Evolutionary conservation across 345 rosid genomes (phyloP).

Genomic region (Firmiana major): DNA sequence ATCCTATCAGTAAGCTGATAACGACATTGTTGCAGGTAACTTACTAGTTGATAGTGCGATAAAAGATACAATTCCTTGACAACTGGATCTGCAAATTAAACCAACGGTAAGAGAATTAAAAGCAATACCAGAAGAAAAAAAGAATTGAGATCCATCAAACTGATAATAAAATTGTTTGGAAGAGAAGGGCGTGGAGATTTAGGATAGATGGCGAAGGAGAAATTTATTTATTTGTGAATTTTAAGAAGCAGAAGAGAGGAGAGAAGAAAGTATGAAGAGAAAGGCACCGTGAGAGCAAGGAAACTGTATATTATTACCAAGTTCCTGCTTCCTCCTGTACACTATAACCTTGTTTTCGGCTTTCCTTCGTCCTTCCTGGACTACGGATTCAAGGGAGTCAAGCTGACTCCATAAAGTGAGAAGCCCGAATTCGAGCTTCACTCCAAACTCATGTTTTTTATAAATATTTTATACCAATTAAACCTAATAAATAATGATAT

Average conservation of each 20-base stretch:
- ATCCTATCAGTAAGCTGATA: slow-evolving; percentile 33
- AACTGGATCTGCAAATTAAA: slow-evolving; percentile 21
- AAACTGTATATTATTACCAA: no score
- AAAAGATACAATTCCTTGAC: slow-evolving; percentile 21
- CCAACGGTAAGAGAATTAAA: slow-evolving; percentile 5
- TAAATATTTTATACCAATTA: no score
- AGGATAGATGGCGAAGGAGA: neutral
- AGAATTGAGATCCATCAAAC: neutral
- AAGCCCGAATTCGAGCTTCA: no score
- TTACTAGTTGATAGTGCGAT: slow-evolving; percentile 13
- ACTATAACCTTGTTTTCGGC: no score
- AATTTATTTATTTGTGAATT: neutral
- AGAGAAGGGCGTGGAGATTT: neutral
- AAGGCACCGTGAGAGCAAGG: neutral
- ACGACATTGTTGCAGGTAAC: slow-evolving; percentile 19
- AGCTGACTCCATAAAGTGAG: no score
- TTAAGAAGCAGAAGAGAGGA: neutral
- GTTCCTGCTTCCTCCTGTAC: no score
- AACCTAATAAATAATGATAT: no score
- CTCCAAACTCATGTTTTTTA: no score
- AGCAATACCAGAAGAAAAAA: neutral
- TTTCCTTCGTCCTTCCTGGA: no score
- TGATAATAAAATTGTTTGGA: neutral
- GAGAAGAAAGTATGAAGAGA: neutral
- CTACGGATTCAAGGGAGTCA: no score